Conservation (phyloP, 805 yeast genomes). For the Candida oleophila region DNA sequence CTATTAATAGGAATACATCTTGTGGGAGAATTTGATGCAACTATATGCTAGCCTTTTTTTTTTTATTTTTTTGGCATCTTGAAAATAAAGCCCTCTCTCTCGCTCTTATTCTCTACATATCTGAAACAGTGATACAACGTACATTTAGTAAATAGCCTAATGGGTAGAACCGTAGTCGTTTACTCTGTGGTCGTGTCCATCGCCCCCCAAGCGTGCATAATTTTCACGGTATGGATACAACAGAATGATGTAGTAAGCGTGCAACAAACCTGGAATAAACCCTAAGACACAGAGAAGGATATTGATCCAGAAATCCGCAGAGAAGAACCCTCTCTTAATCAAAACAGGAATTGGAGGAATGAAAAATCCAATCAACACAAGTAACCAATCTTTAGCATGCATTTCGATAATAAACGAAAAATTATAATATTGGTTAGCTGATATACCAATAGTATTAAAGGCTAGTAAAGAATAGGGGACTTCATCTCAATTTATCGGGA, state of each 20-base stretch:
- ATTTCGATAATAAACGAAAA: no score
- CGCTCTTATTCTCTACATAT: not conserved
- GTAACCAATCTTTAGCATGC: constrained; percentile 57
- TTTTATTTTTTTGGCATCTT: no score
- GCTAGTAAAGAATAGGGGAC: no score
- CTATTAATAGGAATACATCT: no score
- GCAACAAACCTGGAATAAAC: constrained; percentile 74
- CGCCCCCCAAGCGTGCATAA: constrained; percentile 27
- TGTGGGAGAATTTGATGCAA: no score
- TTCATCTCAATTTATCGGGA: no score
- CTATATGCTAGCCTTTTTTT: no score
- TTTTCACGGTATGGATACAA: constrained; percentile 54
- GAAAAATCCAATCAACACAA: constrained; percentile 66
- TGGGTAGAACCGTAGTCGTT: constrained; percentile 13
- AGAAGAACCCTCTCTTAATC: constrained; percentile 68
- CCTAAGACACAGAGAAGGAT: constrained; percentile 70
- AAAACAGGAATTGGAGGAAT: constrained; percentile 81
- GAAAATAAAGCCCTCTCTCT: not conserved
- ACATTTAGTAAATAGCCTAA: not conserved
- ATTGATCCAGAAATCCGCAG: constrained; percentile 69
- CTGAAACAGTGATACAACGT: not conserved
- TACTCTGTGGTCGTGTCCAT: constrained; percentile 25
- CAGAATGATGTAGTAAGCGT: constrained; percentile 75
- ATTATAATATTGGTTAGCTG: no score
- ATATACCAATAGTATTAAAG: no score